These are phyloP conservation scores for Neurospora sp. DNA, from an alignment of 495 filamentous ascomycete genomes.

Conservation along the genomic window DNA sequence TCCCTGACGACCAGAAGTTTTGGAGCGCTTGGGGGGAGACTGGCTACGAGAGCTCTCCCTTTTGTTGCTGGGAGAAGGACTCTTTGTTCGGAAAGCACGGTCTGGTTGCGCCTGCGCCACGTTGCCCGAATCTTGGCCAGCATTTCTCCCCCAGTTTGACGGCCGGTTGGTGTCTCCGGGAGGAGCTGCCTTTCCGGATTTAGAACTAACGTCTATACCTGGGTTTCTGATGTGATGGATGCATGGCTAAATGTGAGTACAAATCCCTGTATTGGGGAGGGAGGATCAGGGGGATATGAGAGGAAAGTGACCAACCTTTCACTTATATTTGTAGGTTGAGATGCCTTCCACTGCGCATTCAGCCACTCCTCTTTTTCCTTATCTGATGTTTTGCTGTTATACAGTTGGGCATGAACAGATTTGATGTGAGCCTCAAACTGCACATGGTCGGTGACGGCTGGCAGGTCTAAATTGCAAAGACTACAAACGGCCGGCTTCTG, in stretches of 20 bases:
- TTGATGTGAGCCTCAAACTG: neutral
- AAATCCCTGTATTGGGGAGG: neutral
- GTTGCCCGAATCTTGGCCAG: neutral
- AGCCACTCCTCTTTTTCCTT: constrained; percentile 4
- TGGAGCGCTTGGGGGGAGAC: constrained; percentile 14
- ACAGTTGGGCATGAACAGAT: neutral
- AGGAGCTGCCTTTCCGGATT: neutral
- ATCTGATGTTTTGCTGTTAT: neutral
- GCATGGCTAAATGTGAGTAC: neutral
- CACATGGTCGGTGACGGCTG: neutral
- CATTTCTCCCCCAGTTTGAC: neutral
- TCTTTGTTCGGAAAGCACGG: constrained; percentile 2
- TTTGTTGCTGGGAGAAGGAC: constrained; percentile 10
- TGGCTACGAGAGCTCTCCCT: constrained; percentile 10
- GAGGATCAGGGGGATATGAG: neutral
- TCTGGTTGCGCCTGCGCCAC: neutral
- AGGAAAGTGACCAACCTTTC: constrained; percentile 4
- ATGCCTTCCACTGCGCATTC: constrained; percentile 2
- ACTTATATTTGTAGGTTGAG: neutral
- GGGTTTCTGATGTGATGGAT: neutral
- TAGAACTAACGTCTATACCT: neutral
- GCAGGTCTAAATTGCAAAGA: neutral
- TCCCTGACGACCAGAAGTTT: constrained; percentile 3
- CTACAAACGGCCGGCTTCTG: neutral
- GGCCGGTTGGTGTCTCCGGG: neutral